These are phyloP conservation scores for Lasiodiplodia theobromae DNA, from an alignment of 2,329 filamentous ascomycete species.

Conservation along the genomic window DNA sequence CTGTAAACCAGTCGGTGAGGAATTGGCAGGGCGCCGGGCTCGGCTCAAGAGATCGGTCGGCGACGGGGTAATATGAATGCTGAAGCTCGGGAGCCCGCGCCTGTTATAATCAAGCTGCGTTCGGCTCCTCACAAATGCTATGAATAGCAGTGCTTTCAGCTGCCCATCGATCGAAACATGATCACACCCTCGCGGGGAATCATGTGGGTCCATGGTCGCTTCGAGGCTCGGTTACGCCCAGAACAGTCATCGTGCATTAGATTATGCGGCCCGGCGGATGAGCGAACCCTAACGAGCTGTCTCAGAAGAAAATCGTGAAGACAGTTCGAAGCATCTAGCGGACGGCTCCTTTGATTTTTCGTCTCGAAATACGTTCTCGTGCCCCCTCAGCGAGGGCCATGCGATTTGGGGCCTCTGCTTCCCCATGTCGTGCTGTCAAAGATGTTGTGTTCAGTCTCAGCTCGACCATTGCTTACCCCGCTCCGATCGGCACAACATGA, in stretches of 20 bases:
- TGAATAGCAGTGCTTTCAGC: slow-evolving; percentile 1
- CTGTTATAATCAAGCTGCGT: slow-evolving; percentile 8
- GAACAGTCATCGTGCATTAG: slow-evolving; percentile 3
- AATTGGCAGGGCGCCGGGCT: neutral
- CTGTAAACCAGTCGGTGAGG: neutral
- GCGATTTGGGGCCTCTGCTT: neutral
- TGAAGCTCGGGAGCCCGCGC: neutral
- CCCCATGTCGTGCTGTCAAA: neutral
- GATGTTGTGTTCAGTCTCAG: neutral
- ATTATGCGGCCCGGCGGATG: neutral
- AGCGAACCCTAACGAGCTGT: neutral
- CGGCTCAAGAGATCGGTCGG: neutral
- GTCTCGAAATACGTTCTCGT: neutral
- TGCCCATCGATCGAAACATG: neutral
- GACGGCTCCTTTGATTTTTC: neutral
- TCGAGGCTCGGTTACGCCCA: neutral
- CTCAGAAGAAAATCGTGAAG: neutral
- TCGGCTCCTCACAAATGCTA: neutral
- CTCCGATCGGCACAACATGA: neutral
- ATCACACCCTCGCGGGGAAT: neutral
- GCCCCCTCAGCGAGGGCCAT: neutral
- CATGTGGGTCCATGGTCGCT: neutral
- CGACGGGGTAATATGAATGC: neutral
- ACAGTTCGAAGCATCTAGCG: neutral
- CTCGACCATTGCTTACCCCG: slow-evolving; percentile 3